phyloP scores from a whole-genome alignment of 148 eudicot species.

The Hydrangea macrophylla region DNA sequence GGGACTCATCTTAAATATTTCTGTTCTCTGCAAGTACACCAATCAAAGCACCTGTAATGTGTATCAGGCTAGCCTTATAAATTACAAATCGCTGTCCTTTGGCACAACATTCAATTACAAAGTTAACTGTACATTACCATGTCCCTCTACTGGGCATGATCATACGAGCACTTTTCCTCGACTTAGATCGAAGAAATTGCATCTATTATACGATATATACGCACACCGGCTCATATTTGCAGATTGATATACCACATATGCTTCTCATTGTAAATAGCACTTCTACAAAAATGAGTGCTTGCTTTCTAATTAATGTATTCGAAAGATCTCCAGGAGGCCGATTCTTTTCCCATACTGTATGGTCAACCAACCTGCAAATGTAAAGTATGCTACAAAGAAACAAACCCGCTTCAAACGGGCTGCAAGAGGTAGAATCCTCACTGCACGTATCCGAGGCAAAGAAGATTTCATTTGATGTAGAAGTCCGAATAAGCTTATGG shows the following conservation, averaged over 20 bases:
- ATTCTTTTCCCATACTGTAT: conserved; percentile 65
- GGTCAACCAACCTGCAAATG: conserved; percentile 70
- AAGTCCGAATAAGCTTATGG: conserved; percentile 39
- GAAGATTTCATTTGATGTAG: conserved; percentile 28
- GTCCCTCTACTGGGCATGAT: neutral
- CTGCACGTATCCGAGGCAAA: conserved; percentile 25
- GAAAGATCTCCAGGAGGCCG: conserved; percentile 50
- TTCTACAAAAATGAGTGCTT: conserved; percentile 17
- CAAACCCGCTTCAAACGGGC: conserved; percentile 46
- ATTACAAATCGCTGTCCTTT: neutral
- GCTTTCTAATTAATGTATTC: conserved; percentile 21
- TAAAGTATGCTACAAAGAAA: conserved; percentile 70
- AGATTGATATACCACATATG: conserved; percentile 5
- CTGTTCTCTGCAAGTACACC: neutral
- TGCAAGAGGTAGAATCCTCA: conserved; percentile 21
- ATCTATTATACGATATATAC: too few relatives aligned
- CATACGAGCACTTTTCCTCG: too few relatives aligned
- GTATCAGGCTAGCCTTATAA: neutral
- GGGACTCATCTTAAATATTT: neutral
- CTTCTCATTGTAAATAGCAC: conserved; percentile 16
- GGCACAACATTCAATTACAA: neutral
- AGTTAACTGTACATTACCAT: neutral
- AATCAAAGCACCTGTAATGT: neutral
- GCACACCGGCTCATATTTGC: too few relatives aligned
- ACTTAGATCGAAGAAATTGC: too few relatives aligned